Base-by-base conservation (phyloP, 768 basidiomycete genomes). In the Tulasnella calospora region DNA sequence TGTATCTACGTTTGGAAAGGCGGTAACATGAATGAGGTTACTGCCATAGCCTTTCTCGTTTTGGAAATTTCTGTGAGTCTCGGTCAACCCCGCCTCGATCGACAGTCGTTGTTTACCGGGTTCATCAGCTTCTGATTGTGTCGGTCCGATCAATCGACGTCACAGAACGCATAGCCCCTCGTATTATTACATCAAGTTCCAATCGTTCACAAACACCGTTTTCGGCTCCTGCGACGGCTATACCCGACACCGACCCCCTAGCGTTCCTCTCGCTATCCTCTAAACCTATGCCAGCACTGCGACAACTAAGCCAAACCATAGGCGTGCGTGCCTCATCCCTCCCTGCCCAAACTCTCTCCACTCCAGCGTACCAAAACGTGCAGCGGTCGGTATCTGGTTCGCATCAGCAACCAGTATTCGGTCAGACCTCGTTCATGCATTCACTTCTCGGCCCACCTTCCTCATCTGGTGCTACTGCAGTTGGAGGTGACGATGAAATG, bases 341-440 rank as follows among this genome's bases (percentile, higher is more conserved):
- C 33, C 75, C 75, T 67, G 47, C 57, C 5, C 73, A 23, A 23
- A 74, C 17, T 2, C 73, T 51, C 27, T 35, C 75, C 47, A 13
- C 19, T 40, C 40, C 17, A 38, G 70, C 2, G 4, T 47, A 30
- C 77, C 61, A 23, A 27, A 78, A 46, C 44, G 36, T 44, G 17
- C 70, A 19, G 33, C 46, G 41, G 41, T 46, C 55, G 0, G 27
- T 8, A 75, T 76, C 69, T 78, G 38, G 36, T 76, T 57, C 57
- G 3, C 73, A 75, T 40, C 71, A 35, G 13, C 57, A 83, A 61
- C 84, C 84, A 27, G 80, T 83, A 36, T 84, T 84, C 71, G 84
- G 84, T 36, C 81, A 83, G 71, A 78, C 82, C 9, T 83, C 84
- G 40, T 35, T 27, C 61, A 67, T 30, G 47, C 61, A 40, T 35